A percentile compares a stretch with the other conserved stretches of the same genome.
phyloP scores from a whole-genome alignment of 352 stramenopile species.

The Phytophthora citricola region DNA sequence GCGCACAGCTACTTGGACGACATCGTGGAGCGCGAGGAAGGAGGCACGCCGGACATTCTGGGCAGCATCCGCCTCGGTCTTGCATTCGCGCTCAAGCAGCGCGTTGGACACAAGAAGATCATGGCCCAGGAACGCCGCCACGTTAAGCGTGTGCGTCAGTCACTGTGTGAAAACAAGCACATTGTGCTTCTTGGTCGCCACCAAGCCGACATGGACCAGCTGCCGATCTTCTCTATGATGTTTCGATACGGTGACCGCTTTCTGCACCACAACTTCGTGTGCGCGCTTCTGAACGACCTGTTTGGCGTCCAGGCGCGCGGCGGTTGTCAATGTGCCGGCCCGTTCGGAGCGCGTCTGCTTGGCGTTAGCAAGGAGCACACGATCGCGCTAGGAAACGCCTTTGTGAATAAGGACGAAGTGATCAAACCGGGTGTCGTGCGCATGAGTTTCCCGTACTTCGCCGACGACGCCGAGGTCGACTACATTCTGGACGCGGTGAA shows the following conservation, averaged over 20 bases:
- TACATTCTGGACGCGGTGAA: constrained; percentile 94
- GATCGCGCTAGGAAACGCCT: constrained; percentile 76
- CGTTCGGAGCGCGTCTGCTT: constrained; percentile 93
- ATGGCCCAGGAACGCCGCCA: constrained; percentile 53
- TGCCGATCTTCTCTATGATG: constrained; percentile 96
- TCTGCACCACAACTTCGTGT: constrained; percentile 99
- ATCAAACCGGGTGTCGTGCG: constrained; percentile 95
- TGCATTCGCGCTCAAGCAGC: constrained; percentile 91
- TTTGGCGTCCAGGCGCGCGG: constrained; percentile 93
- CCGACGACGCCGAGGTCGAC: constrained; percentile 83
- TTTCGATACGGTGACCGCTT: constrained; percentile 91
- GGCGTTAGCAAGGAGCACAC: constrained; percentile 83
- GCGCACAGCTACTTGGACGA: constrained; percentile 82
- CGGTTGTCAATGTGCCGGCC: constrained; percentile 90
- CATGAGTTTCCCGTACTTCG: constrained; percentile 92
- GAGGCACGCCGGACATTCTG: constrained; percentile 95
- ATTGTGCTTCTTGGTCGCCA: constrained; percentile 90
- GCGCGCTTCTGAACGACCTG: constrained; percentile 97
- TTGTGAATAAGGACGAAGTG: constrained; percentile 92
- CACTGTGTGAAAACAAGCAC: constrained; percentile 54
- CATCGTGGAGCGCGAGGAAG: constrained; percentile 92
- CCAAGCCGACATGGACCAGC: constrained; percentile 41
- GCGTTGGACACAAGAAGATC: constrained; percentile 62
- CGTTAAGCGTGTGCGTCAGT: constrained; percentile 45
- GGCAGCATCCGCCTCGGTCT: constrained; percentile 94